A percentile compares a stretch with the other conserved stretches of the same genome.
These are phyloP conservation scores for Ganoderma multipileum DNA, from an alignment of 1,284 basidiomycete genomes.

Conservation along the genomic window DNA sequence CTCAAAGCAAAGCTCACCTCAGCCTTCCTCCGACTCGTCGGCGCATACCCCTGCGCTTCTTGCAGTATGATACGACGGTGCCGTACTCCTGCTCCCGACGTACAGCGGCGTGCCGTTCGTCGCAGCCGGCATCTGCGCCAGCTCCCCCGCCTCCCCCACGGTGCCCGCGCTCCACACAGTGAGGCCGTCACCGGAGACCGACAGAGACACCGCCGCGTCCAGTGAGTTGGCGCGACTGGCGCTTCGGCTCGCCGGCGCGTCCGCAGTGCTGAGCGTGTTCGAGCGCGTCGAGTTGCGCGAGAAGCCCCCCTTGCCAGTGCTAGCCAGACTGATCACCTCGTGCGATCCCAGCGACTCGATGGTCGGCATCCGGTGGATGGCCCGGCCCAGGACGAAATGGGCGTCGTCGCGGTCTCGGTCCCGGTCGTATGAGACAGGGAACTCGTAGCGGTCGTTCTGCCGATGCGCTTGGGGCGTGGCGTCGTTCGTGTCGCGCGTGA, in stretches of 20 bases:
- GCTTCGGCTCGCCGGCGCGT: constrained; percentile 27
- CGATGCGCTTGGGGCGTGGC: constrained; percentile 46
- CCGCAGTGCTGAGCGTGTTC: constrained; percentile 34
- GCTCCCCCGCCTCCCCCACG: constrained; percentile 22
- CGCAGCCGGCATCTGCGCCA: constrained; percentile 17
- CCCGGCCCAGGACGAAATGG: constrained; percentile 65
- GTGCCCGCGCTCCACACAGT: constrained; percentile 2
- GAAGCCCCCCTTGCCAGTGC: constrained; percentile 27
- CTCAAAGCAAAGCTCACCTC: constrained; percentile 7
- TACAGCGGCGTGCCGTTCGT: constrained; percentile 21
- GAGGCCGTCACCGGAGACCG: constrained; percentile 24
- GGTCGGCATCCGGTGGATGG: constrained; percentile 77
- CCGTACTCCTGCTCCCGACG: constrained; percentile 29
- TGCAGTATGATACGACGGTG: constrained; percentile 33
- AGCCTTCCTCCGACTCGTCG: constrained; percentile 20
- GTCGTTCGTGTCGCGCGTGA: constrained; percentile 58
- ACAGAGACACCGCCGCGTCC: constrained; percentile 34
- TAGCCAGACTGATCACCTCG: constrained; percentile 47
- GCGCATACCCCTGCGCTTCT: constrained; percentile 22
- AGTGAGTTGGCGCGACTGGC: constrained; percentile 35
- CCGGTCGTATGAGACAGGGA: constrained; percentile 14
- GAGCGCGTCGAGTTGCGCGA: constrained; percentile 42
- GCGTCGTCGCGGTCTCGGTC: constrained; percentile 44
- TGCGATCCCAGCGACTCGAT: constrained; percentile 76
- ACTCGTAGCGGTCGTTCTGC: constrained; percentile 26